Percentiles rank a stretch among this genome's conserved stretches.
Conservation (phyloP, 345 rosid species). For the Acer yangbiense region DNA sequence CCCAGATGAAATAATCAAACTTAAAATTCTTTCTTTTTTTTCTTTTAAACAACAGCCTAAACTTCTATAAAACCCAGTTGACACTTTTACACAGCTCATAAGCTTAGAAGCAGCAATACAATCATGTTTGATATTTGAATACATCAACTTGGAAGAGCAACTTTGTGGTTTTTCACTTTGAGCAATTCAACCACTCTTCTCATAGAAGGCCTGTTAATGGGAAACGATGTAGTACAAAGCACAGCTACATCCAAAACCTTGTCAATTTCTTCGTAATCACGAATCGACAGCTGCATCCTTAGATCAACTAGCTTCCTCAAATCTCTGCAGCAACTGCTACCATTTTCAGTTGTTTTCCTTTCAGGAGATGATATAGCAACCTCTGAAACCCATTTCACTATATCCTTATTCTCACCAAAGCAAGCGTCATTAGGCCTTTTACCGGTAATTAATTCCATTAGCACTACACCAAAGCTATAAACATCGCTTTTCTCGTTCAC, state of each 20-base stretch:
- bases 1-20: too few species aligned
- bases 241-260: conserved; percentile 60
- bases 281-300: conserved; percentile 38
- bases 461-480: conserved; percentile 68
- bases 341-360: background rate
- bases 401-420: conserved; percentile 56
- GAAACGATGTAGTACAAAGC: conserved; percentile 53
- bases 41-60: too few species aligned
- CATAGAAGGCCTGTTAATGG: conserved; percentile 67
- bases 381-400: conserved; percentile 60
- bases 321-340: background rate
- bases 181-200: conserved; percentile 73
- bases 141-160: background rate
- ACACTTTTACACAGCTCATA: too few species aligned
- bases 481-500: conserved; percentile 67
- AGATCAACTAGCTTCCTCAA: conserved; percentile 48
- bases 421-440: conserved; percentile 62
- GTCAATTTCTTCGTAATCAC: conserved; percentile 49
- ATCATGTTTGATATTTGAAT: too few species aligned
- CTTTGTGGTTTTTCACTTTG: conserved; percentile 34
- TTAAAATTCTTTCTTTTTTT: too few species aligned
- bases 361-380: conserved; percentile 24
- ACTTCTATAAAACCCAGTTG: too few species aligned
- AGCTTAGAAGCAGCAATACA: too few species aligned
- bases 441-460: conserved; percentile 64